Conservation (phyloP, 176 grass and related monocot genomes). For the Rhynchospora tenuis region DNA sequence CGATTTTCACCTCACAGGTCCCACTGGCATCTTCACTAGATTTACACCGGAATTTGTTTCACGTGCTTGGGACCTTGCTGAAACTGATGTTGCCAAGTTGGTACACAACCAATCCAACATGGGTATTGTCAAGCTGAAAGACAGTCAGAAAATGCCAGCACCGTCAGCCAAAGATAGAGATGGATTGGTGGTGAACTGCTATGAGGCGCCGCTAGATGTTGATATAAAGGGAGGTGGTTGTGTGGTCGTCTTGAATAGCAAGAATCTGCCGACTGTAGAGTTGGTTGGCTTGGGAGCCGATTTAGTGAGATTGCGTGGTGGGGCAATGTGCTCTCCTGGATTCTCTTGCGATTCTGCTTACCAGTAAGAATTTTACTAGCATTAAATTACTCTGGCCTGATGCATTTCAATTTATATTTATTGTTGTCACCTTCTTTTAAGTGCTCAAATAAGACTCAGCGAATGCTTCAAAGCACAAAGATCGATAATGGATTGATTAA, state of each 20-base stretch:
- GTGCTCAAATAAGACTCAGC: too few relatives aligned
- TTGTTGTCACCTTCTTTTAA: neutral
- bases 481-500: too few relatives aligned
- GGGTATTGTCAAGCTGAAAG: conserved; percentile 44
- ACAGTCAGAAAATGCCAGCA: conserved; percentile 33
- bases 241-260: conserved; percentile 71
- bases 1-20: conserved; percentile 59
- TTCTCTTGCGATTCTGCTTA: conserved; percentile 89
- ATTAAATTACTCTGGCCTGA: neutral
- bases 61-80: conserved; percentile 65
- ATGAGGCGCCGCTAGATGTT: conserved; percentile 56
- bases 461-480: too few relatives aligned
- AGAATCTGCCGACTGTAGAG: conserved; percentile 60
- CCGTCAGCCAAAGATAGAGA: conserved; percentile 28
- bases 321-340: conserved; percentile 86
- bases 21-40: conserved; percentile 79
- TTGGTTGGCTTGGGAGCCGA: conserved; percentile 72
- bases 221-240: conserved; percentile 68
- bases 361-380: conserved; percentile 3
- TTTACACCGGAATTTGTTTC: conserved; percentile 58
- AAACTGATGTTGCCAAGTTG: conserved; percentile 46
- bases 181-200: conserved; percentile 68
- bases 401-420: neutral
- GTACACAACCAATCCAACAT: conserved; percentile 43
- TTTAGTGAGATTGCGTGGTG: conserved; percentile 57